Evolutionary conservation across 1,284 basidiomycete genomes (phyloP), one percentile per base, ranked within the genome.

Genomic region (Anthracocystis panici-leucophaei): DNA sequence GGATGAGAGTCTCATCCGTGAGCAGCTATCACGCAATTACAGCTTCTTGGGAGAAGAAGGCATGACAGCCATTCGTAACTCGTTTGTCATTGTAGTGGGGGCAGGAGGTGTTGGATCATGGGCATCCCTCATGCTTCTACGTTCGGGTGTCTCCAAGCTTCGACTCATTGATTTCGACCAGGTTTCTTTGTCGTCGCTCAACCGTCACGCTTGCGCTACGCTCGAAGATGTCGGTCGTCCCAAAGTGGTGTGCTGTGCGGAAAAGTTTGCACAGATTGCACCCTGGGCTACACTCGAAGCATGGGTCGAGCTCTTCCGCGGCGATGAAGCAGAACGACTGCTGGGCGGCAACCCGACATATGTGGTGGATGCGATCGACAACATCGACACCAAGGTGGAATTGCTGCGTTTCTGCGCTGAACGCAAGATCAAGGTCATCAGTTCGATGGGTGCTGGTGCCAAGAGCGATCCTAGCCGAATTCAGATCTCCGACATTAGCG

Each of bases 61-160:
- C 25, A 97, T 98, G 94, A 84, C 87, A 12, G 91, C 90, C 79
- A 89, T 99, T 46, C 88, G 97, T 63, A 85, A 89, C 23, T 90
- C 90, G 8, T 91, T 89, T 20, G 94, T 98, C 4, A 93, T 94
- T 21, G 88, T 99, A 23, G 90, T 99, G 9, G 97, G 97, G 4
- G 94, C 95, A 74, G 97, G 97, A 63, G 97, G 97, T 6, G 97
- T 99, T 1, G 95, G 96, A 0, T 94, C 92, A 78, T 96, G 94
- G 92, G 92, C 91, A 27, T 95, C 96, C 7, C 90, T 96, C 33
- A 97, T 97, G 94, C 90, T 85, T 1, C 63, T 85, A 18, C 80
- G 83, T 38, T 82, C 82, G 0, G 83, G 81, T 23, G 73, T 84
- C 1, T 74, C 75, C 31, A 73, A 70, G 52, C 60, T 84, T 38